Base-by-base conservation (phyloP, 2,329 filamentous ascomycete species). In the Neonectria sp. region DNA sequence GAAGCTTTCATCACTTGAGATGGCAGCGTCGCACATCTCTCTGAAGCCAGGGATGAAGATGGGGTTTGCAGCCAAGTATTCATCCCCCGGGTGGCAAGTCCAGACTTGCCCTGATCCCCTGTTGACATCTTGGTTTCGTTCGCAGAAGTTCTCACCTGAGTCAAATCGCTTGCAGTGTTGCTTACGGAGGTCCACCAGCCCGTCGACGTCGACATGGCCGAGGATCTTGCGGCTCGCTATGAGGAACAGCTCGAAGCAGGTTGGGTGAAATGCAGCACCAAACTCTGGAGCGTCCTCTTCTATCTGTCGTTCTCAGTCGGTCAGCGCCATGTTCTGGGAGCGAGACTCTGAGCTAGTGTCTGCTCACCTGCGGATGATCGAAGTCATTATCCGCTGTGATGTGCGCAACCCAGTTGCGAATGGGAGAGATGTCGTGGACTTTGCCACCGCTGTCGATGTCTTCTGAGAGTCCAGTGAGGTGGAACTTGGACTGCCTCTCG, bases 51-150 rank as follows among this genome's bases (percentile, higher is more conserved):
- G 33, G 33, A 55, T 43, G 6, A 55, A 55, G n/a, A 55, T 55
- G n/a, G 52, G 52, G n/a, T 55, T 55, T 9, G 52, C 52, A 43
- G 33, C 52, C n/a, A 55, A 6, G 15, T 55, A 55, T 11, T 55
- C 52, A 25, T 25, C 33, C 17, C 12, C 21, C 7, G 21, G 21
- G n/a, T 55, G 9, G 11, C 21, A 25, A 13, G 33, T 55, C 52
- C 52, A 55, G 7, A 24, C 33, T 24, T 40, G 15, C 9, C 24
- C 31, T 3, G 8, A 25, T 40, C 21, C 31, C 6, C 25, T 37
- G 4, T 40, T 24, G 3, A 55, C 33, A 13, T 29, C 52, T 9
- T 17, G 1, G 21, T 40, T 6, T 33, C 24, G 31, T 25, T 33
- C 33, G 6, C 21, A 55, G 24, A 46, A 46, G 4, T 13, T 46